phyloP scores from a whole-genome alignment of 169 alveolate genomes.

The Eimeria falciformis region DNA sequence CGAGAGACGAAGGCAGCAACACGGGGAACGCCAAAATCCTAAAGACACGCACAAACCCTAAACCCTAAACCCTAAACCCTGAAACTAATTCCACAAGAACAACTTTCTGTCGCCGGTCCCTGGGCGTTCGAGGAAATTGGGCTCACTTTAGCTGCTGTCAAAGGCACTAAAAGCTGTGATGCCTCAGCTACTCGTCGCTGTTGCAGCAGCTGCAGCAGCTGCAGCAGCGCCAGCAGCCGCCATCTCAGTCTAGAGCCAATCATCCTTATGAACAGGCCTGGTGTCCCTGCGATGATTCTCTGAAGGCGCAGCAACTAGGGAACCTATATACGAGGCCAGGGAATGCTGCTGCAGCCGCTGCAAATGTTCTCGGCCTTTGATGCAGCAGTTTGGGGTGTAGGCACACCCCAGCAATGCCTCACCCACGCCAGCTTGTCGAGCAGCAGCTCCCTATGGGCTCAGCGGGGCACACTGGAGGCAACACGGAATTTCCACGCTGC shows the following conservation, averaged over 20 bases:
- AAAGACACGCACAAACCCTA: neutral
- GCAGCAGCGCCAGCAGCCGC: constrained; percentile 28
- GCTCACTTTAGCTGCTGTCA: constrained; percentile 11
- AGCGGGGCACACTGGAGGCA: neutral
- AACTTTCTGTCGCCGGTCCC: too few relatives aligned
- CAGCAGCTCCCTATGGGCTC: neutral
- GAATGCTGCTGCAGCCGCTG: constrained; percentile 37
- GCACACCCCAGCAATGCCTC: neutral
- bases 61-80: too few relatives aligned
- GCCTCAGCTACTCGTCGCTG: constrained; percentile 20
- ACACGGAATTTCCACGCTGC: neutral
- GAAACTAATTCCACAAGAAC: too few relatives aligned
- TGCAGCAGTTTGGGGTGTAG: neutral
- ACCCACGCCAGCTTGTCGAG: neutral
- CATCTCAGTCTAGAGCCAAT: neutral
- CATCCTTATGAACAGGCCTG: neutral
- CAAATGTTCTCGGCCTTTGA: neutral
- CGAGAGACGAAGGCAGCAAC: constrained; percentile 4
- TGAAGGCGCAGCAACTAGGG: constrained; percentile 45
- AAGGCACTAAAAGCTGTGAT: constrained; percentile 17
- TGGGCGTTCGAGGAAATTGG: neutral
- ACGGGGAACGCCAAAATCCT: neutral
- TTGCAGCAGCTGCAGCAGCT: neutral
- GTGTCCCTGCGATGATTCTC: neutral
- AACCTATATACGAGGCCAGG: too few relatives aligned